These are phyloP conservation scores for Wallemia ichthyophaga DNA, from an alignment of 1,284 basidiomycete species.

Conservation along the genomic window DNA sequence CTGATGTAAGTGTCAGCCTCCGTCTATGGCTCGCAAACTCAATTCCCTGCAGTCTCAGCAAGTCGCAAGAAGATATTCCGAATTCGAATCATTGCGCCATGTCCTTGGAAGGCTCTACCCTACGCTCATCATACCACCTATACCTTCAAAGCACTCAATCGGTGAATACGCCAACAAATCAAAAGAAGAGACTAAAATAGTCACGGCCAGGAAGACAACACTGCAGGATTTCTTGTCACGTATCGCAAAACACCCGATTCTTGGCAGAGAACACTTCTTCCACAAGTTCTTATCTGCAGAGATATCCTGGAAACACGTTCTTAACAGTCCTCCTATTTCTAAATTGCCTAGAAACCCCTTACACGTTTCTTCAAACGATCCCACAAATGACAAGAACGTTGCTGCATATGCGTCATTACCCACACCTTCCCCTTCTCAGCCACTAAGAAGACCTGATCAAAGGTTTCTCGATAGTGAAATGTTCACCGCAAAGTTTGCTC, in stretches of 20 bases:
- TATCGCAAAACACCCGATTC: constrained; percentile 58
- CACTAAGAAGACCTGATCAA: constrained; percentile 61
- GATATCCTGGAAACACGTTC: constrained; percentile 75
- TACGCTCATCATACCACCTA: constrained; percentile 85
- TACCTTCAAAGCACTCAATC: constrained; percentile 85
- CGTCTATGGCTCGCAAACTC: neutral
- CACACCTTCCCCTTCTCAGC: constrained; percentile 56
- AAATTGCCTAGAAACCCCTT: constrained; percentile 78
- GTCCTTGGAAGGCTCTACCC: constrained; percentile 70
- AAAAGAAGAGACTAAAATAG: constrained; percentile 79
- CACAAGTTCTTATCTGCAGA: constrained; percentile 85
- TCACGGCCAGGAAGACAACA: constrained; percentile 72
- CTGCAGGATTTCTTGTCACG: constrained; percentile 82
- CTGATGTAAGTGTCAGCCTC: constrained; percentile 38
- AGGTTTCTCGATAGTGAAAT: constrained; percentile 84
- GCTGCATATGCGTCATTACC: constrained; percentile 57
- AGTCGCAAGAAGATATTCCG: constrained; percentile 72
- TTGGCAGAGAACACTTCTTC: constrained; percentile 79
- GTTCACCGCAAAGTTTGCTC: constrained; percentile 86
- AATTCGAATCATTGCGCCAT: constrained; percentile 75
- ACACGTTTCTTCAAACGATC: constrained; percentile 78
- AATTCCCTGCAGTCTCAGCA: constrained; percentile 31
- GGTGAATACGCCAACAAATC: constrained; percentile 90
- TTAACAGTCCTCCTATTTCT: constrained; percentile 70
- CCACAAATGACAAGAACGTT: constrained; percentile 43